Evolutionary conservation across 257 asterid genomes (phyloP).

Genomic region (Solanum peruvianum): DNA sequence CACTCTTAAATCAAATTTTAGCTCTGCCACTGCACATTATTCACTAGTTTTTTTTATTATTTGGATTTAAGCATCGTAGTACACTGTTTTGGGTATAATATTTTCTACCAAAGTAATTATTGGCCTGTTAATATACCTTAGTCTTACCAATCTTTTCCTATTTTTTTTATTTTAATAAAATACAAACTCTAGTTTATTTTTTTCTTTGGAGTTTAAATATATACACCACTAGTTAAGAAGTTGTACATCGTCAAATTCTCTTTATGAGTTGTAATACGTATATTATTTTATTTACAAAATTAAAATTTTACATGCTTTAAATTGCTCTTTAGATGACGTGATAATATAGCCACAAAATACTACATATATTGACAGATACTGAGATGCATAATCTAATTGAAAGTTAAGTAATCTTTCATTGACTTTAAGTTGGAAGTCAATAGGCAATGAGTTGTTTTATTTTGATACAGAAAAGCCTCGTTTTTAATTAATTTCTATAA

Average conservation of each 20-base stretch:
- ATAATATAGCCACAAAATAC: no score
- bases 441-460: no score
- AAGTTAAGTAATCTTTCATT: no score
- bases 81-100: neutral
- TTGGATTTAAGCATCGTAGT: neutral
- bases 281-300: neutral
- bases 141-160: neutral
- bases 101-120: neutral
- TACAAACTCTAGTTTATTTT: neutral
- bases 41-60: neutral
- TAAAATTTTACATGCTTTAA: no score
- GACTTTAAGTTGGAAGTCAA: no score
- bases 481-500: no score
- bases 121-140: neutral
- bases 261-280: neutral
- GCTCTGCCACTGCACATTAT: rapidly evolving
- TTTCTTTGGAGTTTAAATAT: neutral
- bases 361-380: no score
- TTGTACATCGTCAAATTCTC: neutral
- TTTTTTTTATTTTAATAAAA: neutral
- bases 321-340: no score
- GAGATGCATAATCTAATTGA: no score
- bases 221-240: neutral
- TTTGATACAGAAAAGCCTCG: no score
- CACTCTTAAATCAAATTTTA: no score